Conservation (phyloP, 176 grass and related monocot genomes). For the Aegilops sharonensis region DNA sequence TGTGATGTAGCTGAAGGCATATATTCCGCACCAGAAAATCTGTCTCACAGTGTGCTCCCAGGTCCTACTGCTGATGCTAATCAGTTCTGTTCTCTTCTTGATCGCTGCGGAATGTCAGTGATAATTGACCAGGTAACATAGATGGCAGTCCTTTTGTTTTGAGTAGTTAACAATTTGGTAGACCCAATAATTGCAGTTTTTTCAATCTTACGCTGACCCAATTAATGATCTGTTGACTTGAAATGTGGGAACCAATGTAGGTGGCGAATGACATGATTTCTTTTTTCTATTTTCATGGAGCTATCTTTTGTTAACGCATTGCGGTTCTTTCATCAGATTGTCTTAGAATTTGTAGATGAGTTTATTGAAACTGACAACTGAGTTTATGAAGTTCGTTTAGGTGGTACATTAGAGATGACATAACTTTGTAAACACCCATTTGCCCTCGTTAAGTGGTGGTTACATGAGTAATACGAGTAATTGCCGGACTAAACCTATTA, state of each 20-base stretch:
- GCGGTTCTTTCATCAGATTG: background rate
- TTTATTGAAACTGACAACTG: background rate
- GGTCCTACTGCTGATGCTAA: constrained; percentile 32
- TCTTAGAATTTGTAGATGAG: background rate
- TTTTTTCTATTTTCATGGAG: background rate
- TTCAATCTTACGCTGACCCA: background rate
- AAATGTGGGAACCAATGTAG: background rate
- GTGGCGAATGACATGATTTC: background rate
- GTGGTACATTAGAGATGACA: background rate
- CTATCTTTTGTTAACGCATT: background rate
- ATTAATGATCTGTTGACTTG: background rate
- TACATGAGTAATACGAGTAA: background rate
- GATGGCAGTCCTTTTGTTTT: background rate
- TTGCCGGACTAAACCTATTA: background rate
- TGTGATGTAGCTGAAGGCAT: constrained; percentile 47
- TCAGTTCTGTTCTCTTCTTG: constrained; percentile 82
- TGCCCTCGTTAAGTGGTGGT: background rate
- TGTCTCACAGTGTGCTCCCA: constrained; percentile 33
- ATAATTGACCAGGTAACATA: constrained; percentile 82
- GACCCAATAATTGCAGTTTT: background rate
- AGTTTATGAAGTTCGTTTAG: background rate
- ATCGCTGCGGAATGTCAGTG: constrained; percentile 92
- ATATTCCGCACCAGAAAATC: constrained; percentile 30
- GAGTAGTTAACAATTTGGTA: background rate
- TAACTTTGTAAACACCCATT: background rate